Conservation (phyloP, 352 stramenopile species). For the Thalassiosira hispida region DNA sequence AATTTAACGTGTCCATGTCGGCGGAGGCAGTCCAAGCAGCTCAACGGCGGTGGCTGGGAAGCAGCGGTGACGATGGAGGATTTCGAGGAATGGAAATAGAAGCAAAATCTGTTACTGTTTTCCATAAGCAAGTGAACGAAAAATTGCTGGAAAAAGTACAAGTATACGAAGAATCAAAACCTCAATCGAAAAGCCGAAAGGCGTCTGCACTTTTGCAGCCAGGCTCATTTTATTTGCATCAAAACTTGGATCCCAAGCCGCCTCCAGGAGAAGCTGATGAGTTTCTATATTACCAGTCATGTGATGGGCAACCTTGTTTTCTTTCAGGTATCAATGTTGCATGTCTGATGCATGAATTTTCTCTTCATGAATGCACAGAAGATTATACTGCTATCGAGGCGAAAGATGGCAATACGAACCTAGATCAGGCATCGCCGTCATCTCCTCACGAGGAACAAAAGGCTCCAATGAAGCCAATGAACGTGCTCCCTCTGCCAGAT, state of each 20-base stretch:
- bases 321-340: slow-evolving; percentile 76
- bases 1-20: slow-evolving; percentile 38
- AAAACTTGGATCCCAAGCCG: not conserved
- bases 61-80: slow-evolving; percentile 27
- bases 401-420: not conserved
- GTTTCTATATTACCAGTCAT: slow-evolving; percentile 74
- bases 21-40: slow-evolving; percentile 43
- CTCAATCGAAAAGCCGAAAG: slow-evolving; percentile 3
- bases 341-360: slow-evolving; percentile 75
- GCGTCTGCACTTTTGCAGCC: slow-evolving; percentile 24
- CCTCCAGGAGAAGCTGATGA: slow-evolving; percentile 42
- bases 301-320: slow-evolving; percentile 74
- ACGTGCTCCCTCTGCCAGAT: slow-evolving; percentile 64
- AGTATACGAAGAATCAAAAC: not conserved
- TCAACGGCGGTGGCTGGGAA: slow-evolving; percentile 33
- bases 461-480: not conserved
- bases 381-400: not conserved
- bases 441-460: not conserved
- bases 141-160: not conserved
- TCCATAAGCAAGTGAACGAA: not conserved
- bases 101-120: slow-evolving; percentile 12
- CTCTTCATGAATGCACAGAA: slow-evolving; percentile 14
- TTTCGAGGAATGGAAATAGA: slow-evolving; percentile 36
- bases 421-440: not conserved
- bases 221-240: slow-evolving; percentile 34